Evolutionary conservation across 1,284 basidiomycete genomes (phyloP).

Genomic region (Volvariella volvacea): DNA sequence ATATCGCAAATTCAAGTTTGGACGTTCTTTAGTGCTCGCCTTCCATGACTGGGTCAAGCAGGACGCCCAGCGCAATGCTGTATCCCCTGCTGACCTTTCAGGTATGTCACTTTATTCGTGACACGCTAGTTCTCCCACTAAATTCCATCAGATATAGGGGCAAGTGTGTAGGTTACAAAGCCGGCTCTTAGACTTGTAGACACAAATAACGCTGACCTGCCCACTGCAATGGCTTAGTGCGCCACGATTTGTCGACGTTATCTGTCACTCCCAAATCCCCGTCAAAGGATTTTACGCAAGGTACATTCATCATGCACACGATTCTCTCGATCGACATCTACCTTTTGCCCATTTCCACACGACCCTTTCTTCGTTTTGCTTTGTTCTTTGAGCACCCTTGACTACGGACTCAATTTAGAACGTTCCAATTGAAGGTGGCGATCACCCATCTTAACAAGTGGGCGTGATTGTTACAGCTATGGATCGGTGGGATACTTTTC

Average conservation of each 20-base stretch:
- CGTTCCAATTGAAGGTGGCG: too few relatives aligned
- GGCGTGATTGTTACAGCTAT: too few relatives aligned
- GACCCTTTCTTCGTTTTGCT: neutral
- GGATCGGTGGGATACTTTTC: neutral
- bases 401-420: too few relatives aligned
- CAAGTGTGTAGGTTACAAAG: slow-evolving; percentile 3
- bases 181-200: slow-evolving; percentile 3
- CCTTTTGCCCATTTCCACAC: neutral
- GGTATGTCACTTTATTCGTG: slow-evolving; percentile 2
- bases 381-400: neutral
- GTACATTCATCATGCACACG: slow-evolving; percentile 32
- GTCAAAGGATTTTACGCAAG: slow-evolving; percentile 68
- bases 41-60: slow-evolving; percentile 51
- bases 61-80: slow-evolving; percentile 22
- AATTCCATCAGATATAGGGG: neutral
- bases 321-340: slow-evolving; percentile 1
- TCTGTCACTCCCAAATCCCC: slow-evolving; percentile 63
- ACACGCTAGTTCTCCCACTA: neutral
- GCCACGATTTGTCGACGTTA: slow-evolving; percentile 29
- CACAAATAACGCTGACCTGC: slow-evolving; percentile 4
- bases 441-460: too few relatives aligned
- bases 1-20: slow-evolving; percentile 58
- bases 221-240: too few relatives aligned
- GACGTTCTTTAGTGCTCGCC: slow-evolving; percentile 52
- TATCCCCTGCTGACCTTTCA: slow-evolving; percentile 20